Evolutionary conservation across 1,284 basidiomycete species (phyloP), one percentile per base, ranked within the genome.

Genomic region (Xerocomus subilludens): DNA sequence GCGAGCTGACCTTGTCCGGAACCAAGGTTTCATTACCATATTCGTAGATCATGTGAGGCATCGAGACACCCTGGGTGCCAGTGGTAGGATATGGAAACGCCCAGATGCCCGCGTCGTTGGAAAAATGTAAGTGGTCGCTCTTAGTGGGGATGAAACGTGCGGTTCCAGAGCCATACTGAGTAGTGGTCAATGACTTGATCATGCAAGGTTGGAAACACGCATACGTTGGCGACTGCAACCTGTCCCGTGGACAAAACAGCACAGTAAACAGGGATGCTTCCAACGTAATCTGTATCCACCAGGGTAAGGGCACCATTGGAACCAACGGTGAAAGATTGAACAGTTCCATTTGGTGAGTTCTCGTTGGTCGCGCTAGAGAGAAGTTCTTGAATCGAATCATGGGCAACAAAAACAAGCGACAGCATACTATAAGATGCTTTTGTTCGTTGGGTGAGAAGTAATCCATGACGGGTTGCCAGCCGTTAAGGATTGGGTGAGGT

Each of bases 21-120:
- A 93, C 85, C 65, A 93, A 85, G 7, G 93, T 75, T 77, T 93
- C 91, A 4, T 78, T 78, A 8, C 84, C 85, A 78, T 89, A 84
- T 81, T 92, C 84, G 35, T 90, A 79, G 1, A 87, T 87, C 90
- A 91, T 90, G 80, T 93, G 92, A 25, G 92, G 91, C 79, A 91
- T 89, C 4, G 91, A 89, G 5, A 86, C 80, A 38, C 83, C 83
- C 11, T 84, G 64, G 3, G 63, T 84, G 21, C 78, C 79, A 5
- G 85, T 82, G 16, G 81, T 74, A 2, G 85, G 85, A 2, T 79
- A 79, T 5, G 90, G 88, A 85, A 93, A 92, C 11, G 87, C 88
- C 81, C 91, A 89, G 18, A 86, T 75, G 16, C 85, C 81, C 9
- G 87, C 85, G 45, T 82, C 80, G 18, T 77, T 80, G 65, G 82